phyloP scores from a whole-genome alignment of 495 filamentous ascomycete genomes.

The Immersiella caudata region DNA sequence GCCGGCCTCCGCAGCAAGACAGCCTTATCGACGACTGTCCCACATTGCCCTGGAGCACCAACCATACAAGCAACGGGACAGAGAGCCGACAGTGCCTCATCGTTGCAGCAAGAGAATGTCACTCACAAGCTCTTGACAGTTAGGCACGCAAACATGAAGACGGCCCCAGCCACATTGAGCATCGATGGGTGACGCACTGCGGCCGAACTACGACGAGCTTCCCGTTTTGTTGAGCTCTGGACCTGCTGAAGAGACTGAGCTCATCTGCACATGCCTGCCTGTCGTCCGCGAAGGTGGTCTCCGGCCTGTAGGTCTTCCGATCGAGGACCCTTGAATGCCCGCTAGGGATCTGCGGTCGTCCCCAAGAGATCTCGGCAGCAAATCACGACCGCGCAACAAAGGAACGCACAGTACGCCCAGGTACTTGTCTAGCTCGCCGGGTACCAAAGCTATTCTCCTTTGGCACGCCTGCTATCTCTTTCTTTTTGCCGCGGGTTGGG shows the following conservation, averaged over 20 bases:
- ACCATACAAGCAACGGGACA: constrained; percentile 18
- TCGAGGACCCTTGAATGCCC: background rate
- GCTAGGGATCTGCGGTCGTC: background rate
- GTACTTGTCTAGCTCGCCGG: constrained; percentile 26
- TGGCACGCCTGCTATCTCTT: background rate
- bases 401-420: constrained; percentile 29
- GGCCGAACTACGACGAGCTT: background rate
- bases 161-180: background rate
- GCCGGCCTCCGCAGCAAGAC: constrained; percentile 17
- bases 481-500: background rate
- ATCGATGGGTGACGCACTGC: background rate
- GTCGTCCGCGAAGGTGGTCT: background rate
- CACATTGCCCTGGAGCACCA: constrained; percentile 12
- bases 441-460: constrained; percentile 22
- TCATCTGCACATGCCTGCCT: background rate
- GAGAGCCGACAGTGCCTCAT: constrained; percentile 8
- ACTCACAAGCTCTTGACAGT: constrained; percentile 19
- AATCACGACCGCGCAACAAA: constrained; percentile 2
- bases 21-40: constrained; percentile 22
- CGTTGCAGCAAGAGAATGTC: constrained; percentile 15
- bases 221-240: background rate
- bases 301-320: background rate
- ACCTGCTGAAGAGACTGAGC: background rate
- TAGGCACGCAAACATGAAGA: constrained; percentile 21
- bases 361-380: background rate